A percentile compares a stretch with the other conserved stretches of the same genome.
Conservation (phyloP, 2,329 filamentous ascomycete species). For the Lasiodiplodia hormozganensis region DNA sequence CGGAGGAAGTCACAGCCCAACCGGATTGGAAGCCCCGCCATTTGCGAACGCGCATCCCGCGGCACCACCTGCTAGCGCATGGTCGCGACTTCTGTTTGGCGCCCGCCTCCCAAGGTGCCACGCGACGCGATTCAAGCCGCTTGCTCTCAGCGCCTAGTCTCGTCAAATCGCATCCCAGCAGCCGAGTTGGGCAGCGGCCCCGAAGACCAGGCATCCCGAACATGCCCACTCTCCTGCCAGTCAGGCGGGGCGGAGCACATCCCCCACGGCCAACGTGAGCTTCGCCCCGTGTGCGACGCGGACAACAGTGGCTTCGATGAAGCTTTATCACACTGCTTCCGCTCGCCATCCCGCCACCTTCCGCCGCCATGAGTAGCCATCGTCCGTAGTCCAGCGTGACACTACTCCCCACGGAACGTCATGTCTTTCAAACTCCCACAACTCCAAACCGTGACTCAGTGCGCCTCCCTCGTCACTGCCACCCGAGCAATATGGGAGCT, state of each 20-base stretch:
- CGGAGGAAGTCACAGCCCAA: background rate
- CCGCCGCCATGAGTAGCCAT: background rate
- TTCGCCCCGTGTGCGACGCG: background rate
- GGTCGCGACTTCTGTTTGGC: constrained; percentile 19
- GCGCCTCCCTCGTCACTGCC: constrained; percentile 20
- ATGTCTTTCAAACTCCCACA: constrained; percentile 23
- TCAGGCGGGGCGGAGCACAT: constrained; percentile 9
- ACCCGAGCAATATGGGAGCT: constrained; percentile 27
- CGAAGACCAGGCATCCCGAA: constrained; percentile 11
- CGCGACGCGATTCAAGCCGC: constrained; percentile 8
- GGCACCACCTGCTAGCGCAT: constrained; percentile 1
- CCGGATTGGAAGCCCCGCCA: constrained; percentile 19
- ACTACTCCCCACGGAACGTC: background rate
- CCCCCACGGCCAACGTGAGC: constrained; percentile 7
- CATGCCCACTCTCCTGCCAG: constrained; percentile 5
- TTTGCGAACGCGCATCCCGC: constrained; percentile 22
- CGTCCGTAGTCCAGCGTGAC: background rate
- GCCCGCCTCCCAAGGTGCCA: constrained; percentile 17
- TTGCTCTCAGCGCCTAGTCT: background rate
- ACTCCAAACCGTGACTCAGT: constrained; percentile 25
- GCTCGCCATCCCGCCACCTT: background rate
- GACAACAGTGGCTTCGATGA: too few relatives aligned
- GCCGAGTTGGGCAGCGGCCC: constrained; percentile 12
- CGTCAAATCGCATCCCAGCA: constrained; percentile 12
- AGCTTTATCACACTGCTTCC: background rate